Base-by-base conservation (phyloP, 176 grass and related monocot genomes). In the Cenchrus purpureus region DNA sequence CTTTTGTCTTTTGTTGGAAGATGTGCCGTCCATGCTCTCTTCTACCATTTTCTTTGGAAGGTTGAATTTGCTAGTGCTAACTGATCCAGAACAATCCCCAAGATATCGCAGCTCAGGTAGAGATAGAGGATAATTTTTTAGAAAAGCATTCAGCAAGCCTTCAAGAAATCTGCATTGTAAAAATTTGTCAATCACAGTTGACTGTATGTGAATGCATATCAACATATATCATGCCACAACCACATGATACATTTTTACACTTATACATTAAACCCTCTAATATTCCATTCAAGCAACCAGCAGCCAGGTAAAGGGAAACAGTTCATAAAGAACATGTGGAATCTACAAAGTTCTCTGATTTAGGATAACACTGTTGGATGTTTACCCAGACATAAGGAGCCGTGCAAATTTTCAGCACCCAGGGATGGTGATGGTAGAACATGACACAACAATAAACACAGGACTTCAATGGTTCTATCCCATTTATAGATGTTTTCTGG, bases 101-200 rank as follows among this genome's bases (percentile, higher is more conserved):
- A 86, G 69, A 86, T 90, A 95, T 81, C 82, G 79, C 58, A 95
- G 71, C 66, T 93, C 92, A 66, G 95, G 92, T 66, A 98, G 80
- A 85, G 73, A 93, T 70, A 93, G 32, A 84, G 91, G 87, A 80
- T 91, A 32, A 20, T 57, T 82, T 84, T 95, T 89, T 19, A 95
- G 89, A 74, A 81, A 85, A 63, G 77, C 70, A 56, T 98, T 90
- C 70, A 95, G 60, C 68, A 98, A 86, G 68, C 82, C 89, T 71
- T 98, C 95, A 68, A 93, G 84, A 40, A 98, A 84, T 82, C 95
- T 98, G 91, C 77, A 95, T 85, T 63, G 80, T 17, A 48, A 28
- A 77, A 76, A 52, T 75, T 50, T 61, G 49, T 53, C 79, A 86
- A 86, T 51, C 63, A 42, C 46, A 22, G 54, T 56, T 56, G 52